These are phyloP conservation scores for Septoria linicola DNA, from an alignment of 2,329 filamentous ascomycete genomes.

Conservation along the genomic window DNA sequence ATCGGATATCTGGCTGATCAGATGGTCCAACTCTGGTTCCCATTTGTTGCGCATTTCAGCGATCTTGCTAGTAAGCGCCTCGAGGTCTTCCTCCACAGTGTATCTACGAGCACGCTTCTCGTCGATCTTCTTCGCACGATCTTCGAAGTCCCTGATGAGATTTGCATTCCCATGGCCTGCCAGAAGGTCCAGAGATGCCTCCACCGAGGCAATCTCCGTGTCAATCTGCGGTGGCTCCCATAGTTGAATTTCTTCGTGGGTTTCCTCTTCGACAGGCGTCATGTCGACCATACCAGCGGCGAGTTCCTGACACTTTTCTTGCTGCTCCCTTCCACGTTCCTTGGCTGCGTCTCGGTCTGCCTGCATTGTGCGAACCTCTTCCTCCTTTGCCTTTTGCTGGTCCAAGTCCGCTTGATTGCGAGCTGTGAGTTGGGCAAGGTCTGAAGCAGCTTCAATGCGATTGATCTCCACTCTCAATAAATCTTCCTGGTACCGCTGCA, in stretches of 20 bases:
- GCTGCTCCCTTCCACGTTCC: conserved; percentile 20
- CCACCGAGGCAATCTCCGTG: conserved; percentile 70
- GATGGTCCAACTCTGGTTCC: conserved; percentile 78
- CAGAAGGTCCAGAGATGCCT: conserved; percentile 74
- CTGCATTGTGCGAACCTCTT: conserved; percentile 55
- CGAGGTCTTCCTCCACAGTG: conserved; percentile 56
- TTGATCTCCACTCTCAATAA: conserved; percentile 69
- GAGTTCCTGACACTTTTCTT: conserved; percentile 31
- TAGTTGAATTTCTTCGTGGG: conserved; percentile 28
- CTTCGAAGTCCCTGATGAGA: conserved; percentile 74
- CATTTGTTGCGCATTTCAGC: conserved; percentile 66
- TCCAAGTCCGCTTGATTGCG: conserved; percentile 73
- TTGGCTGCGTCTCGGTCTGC: conserved; percentile 45
- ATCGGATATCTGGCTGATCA: conserved; percentile 79
- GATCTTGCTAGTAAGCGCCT: conserved; percentile 59
- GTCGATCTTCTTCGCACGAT: conserved; percentile 68
- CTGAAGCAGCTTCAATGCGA: conserved; percentile 78
- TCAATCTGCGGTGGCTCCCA: conserved; percentile 55
- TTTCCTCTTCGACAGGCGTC: conserved; percentile 30
- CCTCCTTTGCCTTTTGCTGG: conserved; percentile 60
- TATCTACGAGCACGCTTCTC: conserved; percentile 55
- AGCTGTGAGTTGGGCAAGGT: conserved; percentile 65
- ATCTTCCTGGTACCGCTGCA: conserved; percentile 62
- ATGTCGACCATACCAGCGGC: background rate
- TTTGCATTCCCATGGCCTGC: conserved; percentile 65